Conservation (phyloP, 345 rosid genomes). For the Citrus hindsii region DNA sequence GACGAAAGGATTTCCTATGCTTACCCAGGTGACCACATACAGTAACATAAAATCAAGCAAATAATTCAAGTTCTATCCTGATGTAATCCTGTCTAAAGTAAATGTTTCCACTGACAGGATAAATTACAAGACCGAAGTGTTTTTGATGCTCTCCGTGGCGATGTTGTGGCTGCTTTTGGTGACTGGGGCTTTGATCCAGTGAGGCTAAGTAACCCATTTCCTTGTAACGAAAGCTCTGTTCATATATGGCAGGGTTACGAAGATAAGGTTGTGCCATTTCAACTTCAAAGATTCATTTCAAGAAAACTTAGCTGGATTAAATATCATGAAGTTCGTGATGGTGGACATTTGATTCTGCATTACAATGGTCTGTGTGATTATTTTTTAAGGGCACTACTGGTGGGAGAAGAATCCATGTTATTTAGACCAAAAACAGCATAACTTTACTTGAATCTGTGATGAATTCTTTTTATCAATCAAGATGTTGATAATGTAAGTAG, state of each 20-base stretch:
- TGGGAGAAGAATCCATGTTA: constrained; percentile 55
- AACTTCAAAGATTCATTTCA: constrained; percentile 64
- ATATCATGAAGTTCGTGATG: constrained; percentile 81
- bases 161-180: constrained; percentile 57
- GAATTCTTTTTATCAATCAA: constrained; percentile 18
- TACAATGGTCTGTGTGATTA: constrained; percentile 67
- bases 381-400: constrained; percentile 59
- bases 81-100: background rate
- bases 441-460: constrained; percentile 11
- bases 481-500: constrained; percentile 23
- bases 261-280: constrained; percentile 81
- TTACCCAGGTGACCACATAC: constrained; percentile 52
- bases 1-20: constrained; percentile 79
- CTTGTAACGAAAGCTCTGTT: constrained; percentile 36
- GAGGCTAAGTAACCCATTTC: constrained; percentile 49
- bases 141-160: constrained; percentile 56
- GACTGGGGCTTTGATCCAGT: constrained; percentile 88
- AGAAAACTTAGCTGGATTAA: constrained; percentile 68
- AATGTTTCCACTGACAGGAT: constrained; percentile 41
- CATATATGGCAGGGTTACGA: constrained; percentile 89
- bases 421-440: constrained; percentile 33
- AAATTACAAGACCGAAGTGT: constrained; percentile 43
- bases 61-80: background rate
- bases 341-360: constrained; percentile 87
- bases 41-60: background rate